Evolutionary conservation across 352 stramenopile genomes (phyloP).

Genomic region (Achlya hypogyna): DNA sequence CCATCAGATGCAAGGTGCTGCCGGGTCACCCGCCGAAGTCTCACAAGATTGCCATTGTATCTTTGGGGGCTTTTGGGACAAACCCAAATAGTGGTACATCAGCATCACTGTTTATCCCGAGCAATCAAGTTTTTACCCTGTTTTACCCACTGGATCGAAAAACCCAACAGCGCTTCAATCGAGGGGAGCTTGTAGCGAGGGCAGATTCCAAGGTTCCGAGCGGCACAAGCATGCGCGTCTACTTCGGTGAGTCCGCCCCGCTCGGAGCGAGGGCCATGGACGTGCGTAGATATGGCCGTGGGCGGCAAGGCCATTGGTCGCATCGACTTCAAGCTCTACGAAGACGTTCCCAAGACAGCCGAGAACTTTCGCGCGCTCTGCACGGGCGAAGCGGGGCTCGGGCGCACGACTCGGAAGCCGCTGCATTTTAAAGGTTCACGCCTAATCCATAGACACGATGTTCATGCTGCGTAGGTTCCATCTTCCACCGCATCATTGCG

Average conservation of each 20-base stretch:
- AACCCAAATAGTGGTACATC: too few relatives aligned
- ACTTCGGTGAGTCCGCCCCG: not conserved
- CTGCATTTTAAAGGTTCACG: constrained; percentile 49
- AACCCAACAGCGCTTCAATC: too few relatives aligned
- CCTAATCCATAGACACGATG: not conserved
- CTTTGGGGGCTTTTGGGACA: too few relatives aligned
- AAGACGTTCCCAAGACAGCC: constrained; percentile 40
- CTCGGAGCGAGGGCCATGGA: not conserved
- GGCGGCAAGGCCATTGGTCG: constrained; percentile 57
- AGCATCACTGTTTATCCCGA: too few relatives aligned
- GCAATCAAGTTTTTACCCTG: too few relatives aligned
- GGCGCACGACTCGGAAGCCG: constrained; percentile 40
- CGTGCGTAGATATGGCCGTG: constrained; percentile 80
- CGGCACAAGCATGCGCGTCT: not conserved
- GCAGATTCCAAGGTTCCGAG: not conserved
- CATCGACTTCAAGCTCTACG: constrained; percentile 56
- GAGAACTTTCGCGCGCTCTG: constrained; percentile 61
- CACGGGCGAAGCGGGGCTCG: constrained; percentile 62
- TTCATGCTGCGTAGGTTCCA: constrained; percentile 30
- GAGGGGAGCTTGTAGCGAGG: too few relatives aligned
- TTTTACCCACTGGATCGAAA: too few relatives aligned
- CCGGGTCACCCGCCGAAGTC: too few relatives aligned
- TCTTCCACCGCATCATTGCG: constrained; percentile 81
- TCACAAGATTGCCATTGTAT: too few relatives aligned
- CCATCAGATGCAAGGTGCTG: too few relatives aligned